Base-by-base conservation (phyloP, 495 filamentous ascomycete species). In the Jackrogersella multiformis region DNA sequence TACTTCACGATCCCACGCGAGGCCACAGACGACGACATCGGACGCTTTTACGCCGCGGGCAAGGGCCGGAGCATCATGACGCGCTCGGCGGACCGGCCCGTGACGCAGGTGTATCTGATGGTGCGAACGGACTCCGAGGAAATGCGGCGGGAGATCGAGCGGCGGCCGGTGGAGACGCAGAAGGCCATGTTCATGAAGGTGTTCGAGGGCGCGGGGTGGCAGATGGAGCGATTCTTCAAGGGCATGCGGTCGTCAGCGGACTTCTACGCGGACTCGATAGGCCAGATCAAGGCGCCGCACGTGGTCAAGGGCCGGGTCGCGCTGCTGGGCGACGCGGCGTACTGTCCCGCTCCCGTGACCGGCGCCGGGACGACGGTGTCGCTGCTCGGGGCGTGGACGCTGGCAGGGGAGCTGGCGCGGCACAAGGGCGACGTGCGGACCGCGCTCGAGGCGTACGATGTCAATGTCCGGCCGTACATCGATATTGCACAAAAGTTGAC, bases 281-380 rank as follows among this genome's bases (percentile, higher is more conserved):
- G 77, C 1, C 83, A 85, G 68, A 76, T 87, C 32, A 75, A 74
- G 48, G 23, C 80, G 64, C 61, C 60, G 2, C 30, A 12, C 13
- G 79, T 75, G 72, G 79, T 71, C 9, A 38, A 60, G 1, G 79
- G 80, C 1, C 80, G 81, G 8, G 69, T 85, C 12, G 78, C 75
- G 0, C 68, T 86, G 1, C 21, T 87, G 1, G 85, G 85, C 3
- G 85, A 88, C 65, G 79, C 85, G 4, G 84, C 68, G 0, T 82
- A 83, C 60, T 82, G 81, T 54, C 81, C 84, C 0, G 71, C 73
- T 1, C 69, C 79, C 0, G 68, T 80, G 5, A 80, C 79, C 1
- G 84, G 85, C 4, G 77, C 84, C 74, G 85, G 84, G 0, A 86
- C 83, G 0, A 79, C 79, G n/a, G 56, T 71, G 4, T 73, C 76